Percentiles rank a stretch among this genome's conserved stretches.
phyloP scores from a whole-genome alignment of 164 flowering plant species.

The Piper betle region DNA sequence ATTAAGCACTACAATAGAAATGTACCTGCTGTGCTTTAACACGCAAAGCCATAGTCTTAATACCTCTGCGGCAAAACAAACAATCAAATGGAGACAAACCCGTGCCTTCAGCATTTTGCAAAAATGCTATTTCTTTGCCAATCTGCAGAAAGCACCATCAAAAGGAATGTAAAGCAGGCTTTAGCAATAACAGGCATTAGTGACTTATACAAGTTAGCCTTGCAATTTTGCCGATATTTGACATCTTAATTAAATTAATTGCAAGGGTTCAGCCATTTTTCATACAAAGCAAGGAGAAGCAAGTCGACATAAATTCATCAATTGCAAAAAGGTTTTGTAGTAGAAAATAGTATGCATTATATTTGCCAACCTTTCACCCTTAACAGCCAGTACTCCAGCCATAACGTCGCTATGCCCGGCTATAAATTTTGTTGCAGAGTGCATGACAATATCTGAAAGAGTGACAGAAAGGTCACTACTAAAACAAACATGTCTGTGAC shows the following conservation, averaged over 20 bases:
- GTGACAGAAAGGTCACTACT: background rate
- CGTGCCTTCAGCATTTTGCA: slow-evolving; percentile 95
- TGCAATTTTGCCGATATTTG: no score
- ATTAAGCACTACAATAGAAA: no score
- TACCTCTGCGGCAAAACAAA: slow-evolving; percentile 87
- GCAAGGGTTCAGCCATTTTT: no score
- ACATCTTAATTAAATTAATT: no score
- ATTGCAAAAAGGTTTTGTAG: no score
- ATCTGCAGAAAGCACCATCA: slow-evolving; percentile 23
- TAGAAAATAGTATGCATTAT: no score
- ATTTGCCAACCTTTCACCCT: slow-evolving; percentile 62
- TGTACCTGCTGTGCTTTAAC: slow-evolving; percentile 91
- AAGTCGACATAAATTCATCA: no score
- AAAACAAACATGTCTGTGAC: no score
- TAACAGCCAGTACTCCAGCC: slow-evolving; percentile 96
- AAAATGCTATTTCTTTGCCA: slow-evolving; percentile 75
- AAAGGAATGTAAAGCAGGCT: slow-evolving; percentile 1
- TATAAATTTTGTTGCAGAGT: slow-evolving; percentile 94
- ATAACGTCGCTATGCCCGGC: slow-evolving; percentile 93
- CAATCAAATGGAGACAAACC: slow-evolving; percentile 95
- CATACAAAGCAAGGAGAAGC: no score
- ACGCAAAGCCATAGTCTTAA: slow-evolving; percentile 92
- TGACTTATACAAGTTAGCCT: no score
- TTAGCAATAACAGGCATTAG: no score
- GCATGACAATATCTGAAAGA: slow-evolving; percentile 88